Conservation (phyloP, 2,329 filamentous ascomycete genomes). For the Myriosclerotinia scirpicola region DNA sequence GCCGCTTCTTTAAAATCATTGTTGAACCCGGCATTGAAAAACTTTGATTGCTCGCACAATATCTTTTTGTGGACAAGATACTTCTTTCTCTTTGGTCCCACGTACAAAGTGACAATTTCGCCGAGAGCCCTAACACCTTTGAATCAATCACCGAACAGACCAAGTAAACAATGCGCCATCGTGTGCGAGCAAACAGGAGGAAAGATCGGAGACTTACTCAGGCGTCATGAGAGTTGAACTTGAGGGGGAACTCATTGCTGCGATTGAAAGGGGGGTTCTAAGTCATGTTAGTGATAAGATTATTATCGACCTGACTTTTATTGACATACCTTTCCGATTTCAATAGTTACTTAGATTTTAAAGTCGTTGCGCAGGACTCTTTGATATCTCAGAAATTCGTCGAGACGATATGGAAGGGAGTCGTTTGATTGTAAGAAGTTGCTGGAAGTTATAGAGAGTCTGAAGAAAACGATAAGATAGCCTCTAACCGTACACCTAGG, state of each 20-base stretch:
- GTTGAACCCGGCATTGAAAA: conserved; percentile 25
- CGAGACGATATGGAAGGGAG: background rate
- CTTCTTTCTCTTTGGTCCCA: conserved; percentile 22
- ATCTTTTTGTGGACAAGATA: conserved; percentile 30
- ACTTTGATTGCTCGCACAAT: conserved; percentile 26
- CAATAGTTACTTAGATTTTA: too few species aligned
- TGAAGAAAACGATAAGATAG: too few species aligned
- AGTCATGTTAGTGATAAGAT: background rate
- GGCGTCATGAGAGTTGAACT: background rate
- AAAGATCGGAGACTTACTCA: background rate
- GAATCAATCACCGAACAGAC: background rate
- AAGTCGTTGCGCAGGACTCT: too few species aligned
- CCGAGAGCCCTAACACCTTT: background rate
- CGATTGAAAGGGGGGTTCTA: background rate
- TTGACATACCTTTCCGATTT: background rate
- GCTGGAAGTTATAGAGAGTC: background rate
- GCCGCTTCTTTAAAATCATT: background rate
- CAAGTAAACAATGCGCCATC: too few species aligned
- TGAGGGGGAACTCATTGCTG: background rate
- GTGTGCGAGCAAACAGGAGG: accelerated
- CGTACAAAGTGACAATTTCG: conserved; percentile 24
- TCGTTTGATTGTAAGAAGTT: background rate
- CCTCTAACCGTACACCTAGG: too few species aligned
- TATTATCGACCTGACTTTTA: background rate
- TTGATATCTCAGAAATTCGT: background rate